phyloP scores from a whole-genome alignment of 345 rosid genomes.

The Linum lewisii region DNA sequence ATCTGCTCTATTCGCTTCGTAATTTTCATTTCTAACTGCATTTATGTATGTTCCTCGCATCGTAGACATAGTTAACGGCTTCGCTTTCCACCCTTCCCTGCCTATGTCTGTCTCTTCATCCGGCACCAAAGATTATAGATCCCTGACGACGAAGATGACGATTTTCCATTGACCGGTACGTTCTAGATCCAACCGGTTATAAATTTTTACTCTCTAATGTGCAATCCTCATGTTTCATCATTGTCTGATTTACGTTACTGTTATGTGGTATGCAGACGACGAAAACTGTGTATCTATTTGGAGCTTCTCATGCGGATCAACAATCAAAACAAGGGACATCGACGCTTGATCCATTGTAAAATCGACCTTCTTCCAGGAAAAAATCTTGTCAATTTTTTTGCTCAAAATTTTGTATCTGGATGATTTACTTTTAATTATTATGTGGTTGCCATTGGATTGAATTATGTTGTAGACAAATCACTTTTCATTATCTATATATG shows the following conservation, averaged over 20 bases:
- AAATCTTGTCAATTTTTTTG: too few species aligned
- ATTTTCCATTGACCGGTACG: conserved; percentile 37
- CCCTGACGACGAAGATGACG: conserved; percentile 40
- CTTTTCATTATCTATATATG: too few species aligned
- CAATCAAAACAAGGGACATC: conserved; percentile 13
- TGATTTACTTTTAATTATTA: too few species aligned
- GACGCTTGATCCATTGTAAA: neutral
- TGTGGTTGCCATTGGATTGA: too few species aligned
- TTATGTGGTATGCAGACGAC: conserved; percentile 32
- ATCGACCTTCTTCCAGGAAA: neutral
- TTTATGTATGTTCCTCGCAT: neutral
- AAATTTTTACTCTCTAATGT: too few species aligned
- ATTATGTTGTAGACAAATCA: too few species aligned
- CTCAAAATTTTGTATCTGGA: too few species aligned
- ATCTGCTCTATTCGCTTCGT: neutral
- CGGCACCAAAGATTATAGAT: conserved; percentile 71
- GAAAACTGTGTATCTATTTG: conserved; percentile 76
- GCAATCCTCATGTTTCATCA: neutral
- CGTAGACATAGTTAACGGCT: conserved; percentile 77
- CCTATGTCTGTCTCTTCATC: conserved; percentile 94
- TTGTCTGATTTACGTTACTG: too few species aligned
- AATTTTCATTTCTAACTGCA: neutral
- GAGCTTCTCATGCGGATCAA: conserved; percentile 49
- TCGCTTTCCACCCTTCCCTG: conserved; percentile 80
- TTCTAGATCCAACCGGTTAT: neutral